Base-by-base conservation (phyloP, 768 basidiomycete species). In the Lentinula boryana region DNA sequence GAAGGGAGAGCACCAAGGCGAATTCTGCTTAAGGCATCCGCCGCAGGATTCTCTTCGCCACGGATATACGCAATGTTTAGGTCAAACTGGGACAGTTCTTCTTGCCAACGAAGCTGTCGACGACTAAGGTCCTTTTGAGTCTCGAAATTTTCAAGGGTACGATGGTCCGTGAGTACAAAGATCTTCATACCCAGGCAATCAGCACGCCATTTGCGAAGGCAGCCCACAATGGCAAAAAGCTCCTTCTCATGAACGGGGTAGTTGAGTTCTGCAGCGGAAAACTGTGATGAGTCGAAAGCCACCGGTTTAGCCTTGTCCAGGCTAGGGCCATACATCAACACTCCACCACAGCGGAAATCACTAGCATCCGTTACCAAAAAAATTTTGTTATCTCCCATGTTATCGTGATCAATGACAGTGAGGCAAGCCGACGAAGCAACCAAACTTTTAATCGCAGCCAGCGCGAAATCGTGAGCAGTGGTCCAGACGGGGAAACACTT, bases 101-200 rank as follows among this genome's bases (percentile, higher is more conserved):
- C 62, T 38, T 62, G 50, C 76, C 76, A 76, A 0, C 65, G 54
- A 0, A 63, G 59, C 43, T 76, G 75, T 0, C 64, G 56, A 0
- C 65, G 58, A 0, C 68, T 73, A 0, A 76, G 58, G 18, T 72
- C 63, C 2, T 55, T 46, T 56, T 76, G 73, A 1, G 57, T 54
- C 1, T 56, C 9, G 40, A 76, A 70, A 23, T 68, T 61, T 52
- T 75, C 70, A 2, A 74, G 63, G 0, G 74, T 71, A 0, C 67
- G 60, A 55, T 76, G 76, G 60, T 75, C 74, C 0, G 74, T 75
- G 56, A 54, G 71, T 13, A 76, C 65, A 0, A 21, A 2, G 70
- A 65, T 60, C 1, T 27, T 27, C 21, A 58, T 54, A 36, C 9
- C 66, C 62, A n/a, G 68, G 33, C 0, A 65, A 32, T 68, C 66